Base-by-base conservation (phyloP, 2,329 filamentous ascomycete species). In the Trichoderma koningiopsis region DNA sequence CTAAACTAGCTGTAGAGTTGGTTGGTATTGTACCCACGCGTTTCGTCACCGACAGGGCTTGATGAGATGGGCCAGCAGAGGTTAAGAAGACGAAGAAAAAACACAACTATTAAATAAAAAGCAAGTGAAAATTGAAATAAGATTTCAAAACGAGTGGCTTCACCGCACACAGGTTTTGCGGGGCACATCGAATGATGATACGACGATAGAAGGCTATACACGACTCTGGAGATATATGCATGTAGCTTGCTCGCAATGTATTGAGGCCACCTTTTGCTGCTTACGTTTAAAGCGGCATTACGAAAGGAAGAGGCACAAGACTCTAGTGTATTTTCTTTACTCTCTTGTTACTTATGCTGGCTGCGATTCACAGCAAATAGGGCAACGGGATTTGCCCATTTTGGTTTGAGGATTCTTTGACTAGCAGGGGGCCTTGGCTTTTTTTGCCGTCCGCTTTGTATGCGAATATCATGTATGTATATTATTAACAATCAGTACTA, bases 121-220 rank as follows among this genome's bases (percentile, higher is more conserved):
- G 13, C 35, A 53, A 35, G 24, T 31, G 11, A 27, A 49, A 47
- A 35, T 13, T 14, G 33, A 35, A 35, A 16, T 13, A 16, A 62
- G 22, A 35, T 49, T 33, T 56, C 29, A 43, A 31, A 29, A 29
- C 22, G 31, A 22, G 37, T 58, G 35, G 49, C 29, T 63, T 57
- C 43, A 57, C 37, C 29, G 68, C 61, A n/a, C 47, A 6, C 24
- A 35, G 33, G 13, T 58, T 58, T 19, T 14, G 60, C 40, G 40
- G 67, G 37, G 55, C 60, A 53, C 22, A 67, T 64, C 31, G 31
- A 52, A 58, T 47, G 24, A 69, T 55, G 55, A 63, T 35, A 69
- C 55, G 49, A 68, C 22, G 58, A 69, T 69, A 69, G 60, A 64
- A 64, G 53, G 60, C 49, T 68, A 47, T 68, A 40, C 57, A 61